phyloP scores from a whole-genome alignment of 2,329 filamentous ascomycete species.

The Acrodontium crateriforme region DNA sequence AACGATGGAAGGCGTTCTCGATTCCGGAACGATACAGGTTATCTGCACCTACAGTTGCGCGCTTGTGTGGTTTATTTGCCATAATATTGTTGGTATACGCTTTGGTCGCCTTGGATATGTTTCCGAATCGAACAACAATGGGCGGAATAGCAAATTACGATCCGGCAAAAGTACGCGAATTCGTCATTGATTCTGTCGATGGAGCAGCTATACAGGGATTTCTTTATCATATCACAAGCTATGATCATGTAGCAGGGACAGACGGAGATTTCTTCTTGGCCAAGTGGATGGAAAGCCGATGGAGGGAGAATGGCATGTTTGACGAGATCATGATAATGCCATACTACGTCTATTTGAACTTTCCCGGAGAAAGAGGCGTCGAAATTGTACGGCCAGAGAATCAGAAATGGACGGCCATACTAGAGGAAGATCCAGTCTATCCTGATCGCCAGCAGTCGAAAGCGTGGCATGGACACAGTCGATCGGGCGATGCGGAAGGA shows the following conservation, averaged over 20 bases:
- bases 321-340: conserved; percentile 65
- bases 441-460: conserved; percentile 53
- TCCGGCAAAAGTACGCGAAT: conserved; percentile 64
- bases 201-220: conserved; percentile 49
- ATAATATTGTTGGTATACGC: conserved; percentile 69
- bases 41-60: conserved; percentile 54
- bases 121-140: conserved; percentile 47
- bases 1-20: conserved; percentile 13
- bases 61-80: conserved; percentile 60
- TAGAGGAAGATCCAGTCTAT: conserved; percentile 70
- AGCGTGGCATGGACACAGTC: conserved; percentile 81
- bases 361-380: conserved; percentile 66
- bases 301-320: conserved; percentile 44
- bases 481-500: conserved; percentile 70
- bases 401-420: conserved; percentile 56
- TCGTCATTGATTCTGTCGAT: conserved; percentile 61
- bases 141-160: conserved; percentile 42
- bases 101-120: conserved; percentile 73
- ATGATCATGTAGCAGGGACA: conserved; percentile 85
- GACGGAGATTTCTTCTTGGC: conserved; percentile 81
- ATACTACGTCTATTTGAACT: conserved; percentile 72
- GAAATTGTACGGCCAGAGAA: conserved; percentile 62
- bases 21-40: conserved; percentile 36
- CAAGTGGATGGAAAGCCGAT: conserved; percentile 68
- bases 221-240: conserved; percentile 63